Base-by-base conservation (phyloP, 805 yeast species). In the Vanderwaltozyma tropicalis region DNA sequence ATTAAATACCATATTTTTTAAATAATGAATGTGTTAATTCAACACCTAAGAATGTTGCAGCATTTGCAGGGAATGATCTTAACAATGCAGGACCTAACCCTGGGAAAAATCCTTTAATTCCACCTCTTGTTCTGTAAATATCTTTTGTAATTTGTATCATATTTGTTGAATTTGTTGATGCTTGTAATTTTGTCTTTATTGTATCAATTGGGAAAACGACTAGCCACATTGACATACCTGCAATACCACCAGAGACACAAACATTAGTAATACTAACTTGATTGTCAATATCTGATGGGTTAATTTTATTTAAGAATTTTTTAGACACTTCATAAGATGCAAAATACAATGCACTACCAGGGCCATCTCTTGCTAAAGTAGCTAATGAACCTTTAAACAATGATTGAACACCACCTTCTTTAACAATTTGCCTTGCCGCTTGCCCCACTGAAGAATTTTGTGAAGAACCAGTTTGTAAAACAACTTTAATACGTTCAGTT, bases 11-110 rank as follows among this genome's bases (percentile, higher is more conserved):
- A 38, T 50, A 62, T 37, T 61, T 57, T 40, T 59, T 61, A 41
- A 64, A 63, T 42, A 62, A 46, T 16, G 59, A 53, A 41, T 62
- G 68, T 5, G 95, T 84, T 41, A 88, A 54, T 60, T 89, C 98
- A 22, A 89, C 97, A 33, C 97, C 98, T 26, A 86, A 72, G 66
- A 89, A 89, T 2, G 97, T 88, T 8, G 98, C 97, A n/a, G 98
- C 98, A 62, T 92, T 89, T 17, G 97, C 97, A 3, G 97, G 97
- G 80, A 92, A 89, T 29, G 94, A 80, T 61, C 98, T 74, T 19
- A 86, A 75, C 53, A 89, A 66, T 2, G 97, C 97, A 5, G 98
- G 96, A 0, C 96, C 96, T 18, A 89, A 70, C 40, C 98, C 98
- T 3, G 97, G 97, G 84, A 88, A 89, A 64, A 89, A 89, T 0